Evolutionary conservation across 306 rosid genomes (phyloP), one percentile per base, ranked within the genome.

Genomic region (Arachis stenosperma): DNA sequence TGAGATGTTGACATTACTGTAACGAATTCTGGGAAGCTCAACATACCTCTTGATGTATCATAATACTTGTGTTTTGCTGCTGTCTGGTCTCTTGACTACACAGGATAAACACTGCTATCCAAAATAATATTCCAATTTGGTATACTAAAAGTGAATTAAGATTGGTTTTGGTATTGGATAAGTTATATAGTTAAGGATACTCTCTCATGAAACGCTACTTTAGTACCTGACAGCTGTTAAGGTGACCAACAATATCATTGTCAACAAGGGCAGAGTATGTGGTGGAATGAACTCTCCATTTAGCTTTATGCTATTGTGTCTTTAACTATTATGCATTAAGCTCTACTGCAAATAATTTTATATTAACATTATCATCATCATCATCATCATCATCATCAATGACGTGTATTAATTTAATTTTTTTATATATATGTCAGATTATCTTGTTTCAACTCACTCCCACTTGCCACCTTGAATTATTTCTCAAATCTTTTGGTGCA

Each of bases 21-120:
- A 8, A 67, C 27, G 36, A 51, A 5, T 9, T 52, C 50, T 68
- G 1, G 50, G 36, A 52, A 52, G 50, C 58, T 47, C 29, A 29
- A 17, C 58, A 46, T 14, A 17, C n/a, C 46, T 57, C 43, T 13
- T 70, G 65, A 56, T 55, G 9, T 56, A 57, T 62, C 78, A 51
- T 43, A 52, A 52, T 40, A 41, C 65, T 65, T 46, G 10, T 11
- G 57, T 33, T 56, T 30, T 46, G 39, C 17, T 17, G 30, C 30
- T 61, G 60, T 61, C 27, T 22, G 27, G 29, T 61, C 50, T 43
- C 29, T 73, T 61, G 12, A 11, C 15, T 10, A 36, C 56, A 12
- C 65, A 41, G 55, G 54, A 51, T 51, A 51, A 41, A 51, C 55
- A 51, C 55, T 62, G 39, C 15, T 55, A 10, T 75, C 40, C 41